Evolutionary conservation across 345 rosid genomes (phyloP), one percentile per base, ranked within the genome.

Genomic region (Linum tenue): DNA sequence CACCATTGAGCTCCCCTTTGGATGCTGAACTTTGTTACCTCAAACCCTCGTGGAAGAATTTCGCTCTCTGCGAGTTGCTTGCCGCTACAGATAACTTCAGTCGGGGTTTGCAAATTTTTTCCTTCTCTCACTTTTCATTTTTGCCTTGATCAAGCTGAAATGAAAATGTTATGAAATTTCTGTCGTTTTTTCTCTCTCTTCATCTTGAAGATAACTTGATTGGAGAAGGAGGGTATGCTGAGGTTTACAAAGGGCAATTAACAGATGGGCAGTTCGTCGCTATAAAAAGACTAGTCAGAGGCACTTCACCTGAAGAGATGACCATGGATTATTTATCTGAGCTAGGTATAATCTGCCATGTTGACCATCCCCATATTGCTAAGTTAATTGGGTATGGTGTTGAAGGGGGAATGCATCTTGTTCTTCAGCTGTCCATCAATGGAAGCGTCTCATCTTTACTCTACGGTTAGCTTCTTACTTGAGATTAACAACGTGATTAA

Each of bases 391-490:
- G 97, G 0, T 86, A 88, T 60, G 88, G 98, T 39, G 90, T 92
- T 59, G 98, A 90, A 80, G 97, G 90, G 66, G 98, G 97, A 48
- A 88, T 92, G 98, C 86, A 87, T 75, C 90, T 90, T 72, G 89
- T 90, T 70, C 91, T 92, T 75, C 81, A 90, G 67, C 76, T 90
- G 62, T 92, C 98, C 65, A 88, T 90, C 69, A 83, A 82, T 59
- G 98, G 96, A 40, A 89, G 95, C 82, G 80, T 92, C 2, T 84
- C 96, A 39, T 84, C 95, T 62, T 70, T 92, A 61, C 91, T 92
- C 66, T 86, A 92, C 59, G 95, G 98, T 89, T 57, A 39, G 81
- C 64, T 53, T 55, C 69, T 2, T 57, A 17, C 62, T 65, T 8
- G 4, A 55, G 61, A 57, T 64, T 70, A 44, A 14, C 37, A 56